These are phyloP conservation scores for Besnoitia besnoiti DNA, from an alignment of 169 alveolate genomes.

Conservation along the genomic window DNA sequence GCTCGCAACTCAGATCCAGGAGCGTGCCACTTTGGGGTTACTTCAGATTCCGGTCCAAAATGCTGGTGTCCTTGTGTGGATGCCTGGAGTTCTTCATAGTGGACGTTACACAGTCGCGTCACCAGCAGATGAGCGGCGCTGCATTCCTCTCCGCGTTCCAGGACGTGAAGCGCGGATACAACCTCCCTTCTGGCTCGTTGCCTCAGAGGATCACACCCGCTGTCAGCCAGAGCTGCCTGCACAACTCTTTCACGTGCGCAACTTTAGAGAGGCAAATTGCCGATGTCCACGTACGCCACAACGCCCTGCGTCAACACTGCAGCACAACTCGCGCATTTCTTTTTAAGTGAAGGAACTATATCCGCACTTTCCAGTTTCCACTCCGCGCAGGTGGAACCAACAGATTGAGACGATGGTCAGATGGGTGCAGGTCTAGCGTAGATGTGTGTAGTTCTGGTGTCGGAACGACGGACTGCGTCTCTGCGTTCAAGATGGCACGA, in stretches of 20 bases:
- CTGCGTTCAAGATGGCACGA: no score
- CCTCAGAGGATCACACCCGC: background rate
- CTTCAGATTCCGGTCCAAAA: background rate
- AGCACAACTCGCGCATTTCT: background rate
- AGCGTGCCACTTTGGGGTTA: background rate
- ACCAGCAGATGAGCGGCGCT: background rate
- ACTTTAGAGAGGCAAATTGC: background rate
- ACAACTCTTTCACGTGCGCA: background rate
- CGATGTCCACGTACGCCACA: conserved; percentile 6
- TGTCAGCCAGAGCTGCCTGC: conserved; percentile 11
- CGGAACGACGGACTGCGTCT: no score
- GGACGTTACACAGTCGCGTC: background rate
- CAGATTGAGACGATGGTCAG: no score
- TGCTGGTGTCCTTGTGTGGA: background rate
- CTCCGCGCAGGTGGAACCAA: background rate
- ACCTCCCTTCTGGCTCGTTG: background rate
- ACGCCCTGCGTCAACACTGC: background rate
- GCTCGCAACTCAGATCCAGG: background rate
- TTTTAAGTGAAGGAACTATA: background rate
- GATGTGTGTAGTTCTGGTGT: background rate
- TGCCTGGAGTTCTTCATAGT: background rate
- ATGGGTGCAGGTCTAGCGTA: background rate
- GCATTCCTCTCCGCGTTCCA: background rate
- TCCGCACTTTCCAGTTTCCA: background rate
- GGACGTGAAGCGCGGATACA: background rate